These are phyloP conservation scores for Tetrapisispora iriomotensis DNA, from an alignment of 805 yeast genomes.

Conservation along the genomic window DNA sequence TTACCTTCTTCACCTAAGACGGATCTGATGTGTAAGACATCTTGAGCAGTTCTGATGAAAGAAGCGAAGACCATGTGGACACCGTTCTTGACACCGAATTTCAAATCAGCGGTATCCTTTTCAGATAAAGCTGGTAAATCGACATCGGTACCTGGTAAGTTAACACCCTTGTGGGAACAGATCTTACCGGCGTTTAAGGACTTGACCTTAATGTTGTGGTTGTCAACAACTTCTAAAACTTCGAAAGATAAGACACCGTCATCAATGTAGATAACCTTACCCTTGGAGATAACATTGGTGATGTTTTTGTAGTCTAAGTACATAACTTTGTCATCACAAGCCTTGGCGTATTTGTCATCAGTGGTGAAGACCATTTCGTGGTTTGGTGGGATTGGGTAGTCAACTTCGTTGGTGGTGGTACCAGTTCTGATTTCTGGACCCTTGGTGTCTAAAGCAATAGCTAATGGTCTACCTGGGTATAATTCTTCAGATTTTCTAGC, in stretches of 20 bases:
- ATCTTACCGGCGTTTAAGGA: conserved; percentile 93
- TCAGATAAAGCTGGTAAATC: conserved; percentile 96
- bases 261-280: conserved; percentile 88
- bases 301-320: conserved; percentile 92
- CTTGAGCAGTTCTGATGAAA: conserved; percentile 90
- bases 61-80: conserved; percentile 99
- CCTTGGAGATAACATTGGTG: conserved; percentile 81
- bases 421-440: conserved; percentile 99
- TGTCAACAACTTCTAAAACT: conserved; percentile 77
- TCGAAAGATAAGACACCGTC: conserved; percentile 96
- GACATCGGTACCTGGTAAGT: conserved; percentile 97
- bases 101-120: conserved; percentile 87
- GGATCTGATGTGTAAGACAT: conserved; percentile 80
- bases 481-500: conserved; percentile 87
- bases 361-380: conserved; percentile 93
- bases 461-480: conserved; percentile 92
- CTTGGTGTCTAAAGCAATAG: conserved; percentile 97
- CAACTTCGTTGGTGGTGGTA: conserved; percentile 69
- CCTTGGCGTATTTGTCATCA: conserved; percentile 63
- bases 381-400: conserved; percentile 72
- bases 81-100: conserved; percentile 92
- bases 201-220: conserved; percentile 69
- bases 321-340: conserved; percentile 74
- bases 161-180: conserved; percentile 97
- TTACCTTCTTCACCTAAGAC: conserved; percentile 96